Evolutionary conservation across 345 rosid species (phyloP), one percentile per base, ranked within the genome.

Genomic region (Eucalyptus cloeziana): DNA sequence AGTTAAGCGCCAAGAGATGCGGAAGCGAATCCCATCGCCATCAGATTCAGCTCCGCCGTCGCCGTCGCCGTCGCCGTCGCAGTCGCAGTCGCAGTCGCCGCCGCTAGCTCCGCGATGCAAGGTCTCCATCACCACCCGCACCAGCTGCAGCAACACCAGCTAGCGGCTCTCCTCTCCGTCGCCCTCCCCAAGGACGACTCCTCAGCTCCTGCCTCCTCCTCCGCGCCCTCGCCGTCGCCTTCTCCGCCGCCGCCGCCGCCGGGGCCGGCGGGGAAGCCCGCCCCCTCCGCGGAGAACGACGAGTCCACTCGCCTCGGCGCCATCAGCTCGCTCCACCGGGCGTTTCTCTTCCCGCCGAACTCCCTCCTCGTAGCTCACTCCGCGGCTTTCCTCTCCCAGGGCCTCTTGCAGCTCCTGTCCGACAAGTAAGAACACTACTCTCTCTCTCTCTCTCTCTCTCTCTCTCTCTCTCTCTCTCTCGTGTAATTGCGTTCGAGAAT

Each of bases 311-410:
- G 99, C 50, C 92, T 96, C 83, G 92, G 92, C 87, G 96, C 99
- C 54, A 91, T 96, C 88, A 94, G 90, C 92, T 96, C 98, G 30
- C 99, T 97, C 87, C 98, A 96, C 91, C 95, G 98, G 87, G 97
- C 98, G 67, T 93, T 97, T 89, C 92, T 94, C 67, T 96, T 92
- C 89, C 97, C 96, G 89, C 99, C 95, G 13, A 96, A 96, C 94
- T 96, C 97, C 24, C 92, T 97, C 91, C 95, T 96, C 87, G 93
- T 97, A 30, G 89, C 95, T n/a, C 98, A 96, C 93, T 96, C 98
- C 86, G 98, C 99, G 86, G 91, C 99, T 76, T 96, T 93, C 90
- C 97, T 96, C 86, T 91, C 95, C 52, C 96, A 95, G 91, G 99
- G 97, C 58, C 93, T 97, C 92, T 96, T 95, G 86, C 94, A 96